Conservation (phyloP, 2,329 filamentous ascomycete genomes). For the Ophiostoma triangulosporum region DNA sequence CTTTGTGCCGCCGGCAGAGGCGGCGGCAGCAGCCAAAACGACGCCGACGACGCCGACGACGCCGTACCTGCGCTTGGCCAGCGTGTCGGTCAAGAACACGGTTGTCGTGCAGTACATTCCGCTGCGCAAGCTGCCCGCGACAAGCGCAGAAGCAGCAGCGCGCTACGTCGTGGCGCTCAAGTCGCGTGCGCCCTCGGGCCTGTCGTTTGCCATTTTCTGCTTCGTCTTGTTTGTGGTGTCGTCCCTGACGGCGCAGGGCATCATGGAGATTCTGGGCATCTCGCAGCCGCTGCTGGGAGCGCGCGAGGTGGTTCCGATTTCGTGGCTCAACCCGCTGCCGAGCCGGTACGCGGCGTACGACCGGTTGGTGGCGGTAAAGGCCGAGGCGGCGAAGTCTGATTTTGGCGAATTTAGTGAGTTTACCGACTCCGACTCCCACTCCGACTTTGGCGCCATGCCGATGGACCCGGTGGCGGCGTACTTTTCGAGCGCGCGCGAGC, state of each 20-base stretch:
- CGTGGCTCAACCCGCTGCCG: constrained; percentile 18
- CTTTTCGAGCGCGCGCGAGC: background rate
- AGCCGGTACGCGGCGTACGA: background rate
- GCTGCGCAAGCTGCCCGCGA: constrained; percentile 34
- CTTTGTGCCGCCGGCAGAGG: constrained; percentile 31
- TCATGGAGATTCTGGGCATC: constrained; percentile 50
- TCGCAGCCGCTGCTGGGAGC: constrained; percentile 43
- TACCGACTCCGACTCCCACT: background rate
- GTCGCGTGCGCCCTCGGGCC: constrained; percentile 37
- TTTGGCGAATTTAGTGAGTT: background rate
- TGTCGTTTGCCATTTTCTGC: constrained; percentile 38
- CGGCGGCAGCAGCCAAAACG: background rate
- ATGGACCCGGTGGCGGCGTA: constrained; percentile 14
- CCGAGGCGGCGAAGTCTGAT: too few species aligned
- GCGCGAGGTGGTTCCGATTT: constrained; percentile 38
- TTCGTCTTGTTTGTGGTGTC: constrained; percentile 46
- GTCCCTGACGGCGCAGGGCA: constrained; percentile 46
- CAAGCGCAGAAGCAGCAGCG: constrained; percentile 25
- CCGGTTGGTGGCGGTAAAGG: background rate
- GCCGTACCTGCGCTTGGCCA: constrained; percentile 63
- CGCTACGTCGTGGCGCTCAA: constrained; percentile 58
- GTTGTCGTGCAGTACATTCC: constrained; percentile 70
- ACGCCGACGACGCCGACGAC: constrained; percentile 25
- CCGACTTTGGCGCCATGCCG: constrained; percentile 6
- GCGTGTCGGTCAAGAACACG: constrained; percentile 67